Evolutionary conservation across 2,329 filamentous ascomycete genomes (phyloP).

Genomic region (Tolypocladium endophyticum): DNA sequence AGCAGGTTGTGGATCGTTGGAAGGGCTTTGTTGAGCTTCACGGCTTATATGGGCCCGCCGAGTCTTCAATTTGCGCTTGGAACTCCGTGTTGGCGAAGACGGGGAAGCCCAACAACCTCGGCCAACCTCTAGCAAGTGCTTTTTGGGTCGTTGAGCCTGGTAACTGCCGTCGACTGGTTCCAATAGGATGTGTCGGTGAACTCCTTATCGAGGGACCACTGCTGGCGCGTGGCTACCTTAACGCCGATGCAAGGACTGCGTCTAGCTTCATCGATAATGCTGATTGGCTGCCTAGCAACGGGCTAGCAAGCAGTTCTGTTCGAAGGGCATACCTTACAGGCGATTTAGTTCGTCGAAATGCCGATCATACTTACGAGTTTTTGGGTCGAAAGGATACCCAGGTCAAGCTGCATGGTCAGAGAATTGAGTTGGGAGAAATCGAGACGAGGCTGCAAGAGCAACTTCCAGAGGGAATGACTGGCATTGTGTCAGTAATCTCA

Average conservation of each 20-base stretch:
- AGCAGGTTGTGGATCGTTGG: background rate
- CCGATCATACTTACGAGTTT: background rate
- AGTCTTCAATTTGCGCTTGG: background rate
- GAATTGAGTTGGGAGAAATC: constrained; percentile 11
- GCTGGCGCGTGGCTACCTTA: background rate
- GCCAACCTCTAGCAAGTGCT: background rate
- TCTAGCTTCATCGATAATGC: too few relatives aligned
- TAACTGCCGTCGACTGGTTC: background rate
- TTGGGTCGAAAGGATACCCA: background rate
- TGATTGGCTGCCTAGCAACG: background rate
- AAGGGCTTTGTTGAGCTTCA: background rate
- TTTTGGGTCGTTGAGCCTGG: background rate
- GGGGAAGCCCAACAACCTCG: background rate
- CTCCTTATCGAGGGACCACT: background rate
- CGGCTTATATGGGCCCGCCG: background rate
- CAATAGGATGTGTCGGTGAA: background rate
- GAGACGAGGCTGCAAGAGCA: background rate
- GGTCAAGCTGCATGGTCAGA: constrained; percentile 8
- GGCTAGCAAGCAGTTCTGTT: too few relatives aligned
- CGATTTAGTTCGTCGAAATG: constrained; percentile 3
- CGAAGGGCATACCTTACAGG: constrained; percentile 1
- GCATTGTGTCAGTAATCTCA: background rate
- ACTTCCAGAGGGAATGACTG: background rate
- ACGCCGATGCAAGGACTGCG: background rate
- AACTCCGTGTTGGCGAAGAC: background rate